Percentiles rank a stretch among this genome's conserved stretches.
Conservation (phyloP, 176 grass and related monocot genomes). For the maize (Zea mays) region Zm-B73-REFERENCE-NAM-5.0 NC_050105.1:142350001-142350500, state of each 20-base stretch:
- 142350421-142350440: background rate
- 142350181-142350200: conserved; percentile 58
- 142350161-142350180: background rate
- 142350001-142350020: background rate
- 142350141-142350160: background rate
- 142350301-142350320: conserved; percentile 23
- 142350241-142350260: conserved; percentile 2
- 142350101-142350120: background rate
- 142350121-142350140: background rate
- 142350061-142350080: conserved; percentile 15
- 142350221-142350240: conserved; percentile 20
- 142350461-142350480: background rate
- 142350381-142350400: conserved; percentile 26
- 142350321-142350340: conserved; percentile 50
- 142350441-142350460: background rate
- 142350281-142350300: conserved; percentile 24
- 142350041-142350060: conserved; percentile 36
- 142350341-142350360: conserved; percentile 42
- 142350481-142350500: background rate
- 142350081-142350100: background rate
- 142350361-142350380: conserved; percentile 53
- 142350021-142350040: background rate
- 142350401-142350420: no score
- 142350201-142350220: conserved; percentile 36
- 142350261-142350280: conserved; percentile 50